Evolutionary conservation across 805 yeast genomes (phyloP).

Genomic region (Kazachstania kunashirensis): DNA sequence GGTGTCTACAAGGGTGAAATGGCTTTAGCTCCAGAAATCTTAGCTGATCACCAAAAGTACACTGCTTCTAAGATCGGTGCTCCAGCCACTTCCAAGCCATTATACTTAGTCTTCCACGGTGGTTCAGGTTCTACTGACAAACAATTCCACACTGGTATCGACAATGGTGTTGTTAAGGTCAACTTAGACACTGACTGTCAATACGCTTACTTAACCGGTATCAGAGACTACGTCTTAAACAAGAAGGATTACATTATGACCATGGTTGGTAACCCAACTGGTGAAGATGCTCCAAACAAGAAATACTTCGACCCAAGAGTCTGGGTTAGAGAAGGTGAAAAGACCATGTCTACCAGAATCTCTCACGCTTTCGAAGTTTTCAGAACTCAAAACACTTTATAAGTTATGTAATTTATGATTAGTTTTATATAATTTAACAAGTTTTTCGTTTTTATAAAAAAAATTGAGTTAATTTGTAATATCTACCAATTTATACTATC

Average conservation of each 20-base stretch:
- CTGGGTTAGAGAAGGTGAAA: slow-evolving; percentile 99
- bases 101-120: slow-evolving; percentile 99
- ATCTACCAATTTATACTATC: too few species aligned
- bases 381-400: slow-evolving; percentile 65
- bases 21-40: slow-evolving; percentile 79
- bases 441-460: too few species aligned
- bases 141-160: slow-evolving; percentile 87
- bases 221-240: slow-evolving; percentile 91
- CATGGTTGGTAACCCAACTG: slow-evolving; percentile 98
- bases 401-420: slow-evolving; percentile 19
- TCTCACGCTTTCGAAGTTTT: slow-evolving; percentile 74
- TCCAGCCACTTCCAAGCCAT: slow-evolving; percentile 47
- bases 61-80: slow-evolving; percentile 60
- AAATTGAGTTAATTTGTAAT: too few species aligned
- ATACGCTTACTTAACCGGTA: slow-evolving; percentile 93
- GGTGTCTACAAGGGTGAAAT: slow-evolving; percentile 99
- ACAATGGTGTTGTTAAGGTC: slow-evolving; percentile 95
- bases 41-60: slow-evolving; percentile 91
- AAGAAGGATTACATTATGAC: slow-evolving; percentile 89
- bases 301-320: slow-evolving; percentile 99
- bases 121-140: slow-evolving; percentile 95
- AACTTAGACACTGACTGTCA: slow-evolving; percentile 99
- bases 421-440: too few species aligned
- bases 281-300: slow-evolving; percentile 99
- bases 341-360: slow-evolving; percentile 88